Evolutionary conservation across 257 asterid species (phyloP), one percentile per base, ranked within the genome.

Genomic region (Mitragyna speciosa): DNA sequence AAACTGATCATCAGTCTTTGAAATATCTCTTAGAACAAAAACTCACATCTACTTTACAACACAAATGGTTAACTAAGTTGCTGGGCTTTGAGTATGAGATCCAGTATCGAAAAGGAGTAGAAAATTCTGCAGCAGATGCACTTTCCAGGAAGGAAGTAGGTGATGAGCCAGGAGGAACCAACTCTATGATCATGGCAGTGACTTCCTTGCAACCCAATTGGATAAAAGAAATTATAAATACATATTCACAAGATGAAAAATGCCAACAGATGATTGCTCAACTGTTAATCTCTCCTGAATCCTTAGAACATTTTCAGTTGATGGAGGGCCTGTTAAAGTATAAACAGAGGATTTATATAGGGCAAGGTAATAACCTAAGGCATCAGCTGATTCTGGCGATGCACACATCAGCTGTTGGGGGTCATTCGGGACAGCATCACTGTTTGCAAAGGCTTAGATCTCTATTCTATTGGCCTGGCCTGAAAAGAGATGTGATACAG

Each of bases 111-210:
- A 17, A 6, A 2, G 24, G 26, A 12, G 0, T 0, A 0, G n/a
- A 17, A 14, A 28, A 59, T 59, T 20, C 8, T 1, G 45, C 2
- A 0, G 72, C 49, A 0, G 72, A 68, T 68, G 72, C 72, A 0
- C n/a, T 68, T 0, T 68, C 72, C 2, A 36, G 45, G 24, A 16
- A 10, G 20, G 66, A 22, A 0, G 31, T 5, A 22, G 4, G 5
- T 17, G 72, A 30, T 1, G 12, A 6, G 1, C 15, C 0, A 6
- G 2, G 24, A 0, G 2, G 66, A 0, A 3, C 26, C 0, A 6
- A 20, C 2, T 6, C 20, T 7, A 24, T 1, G 0, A 39, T 17
- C 7, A n/a, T 2, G 49, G 49, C 49, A 47, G 1, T 15, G 0
- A 1, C 39, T 0, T 5, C 24, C 1, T 45, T 6, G 0, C 7